These are phyloP conservation scores for Leccinum imitatum DNA, from an alignment of 768 basidiomycete species.

Conservation along the genomic window DNA sequence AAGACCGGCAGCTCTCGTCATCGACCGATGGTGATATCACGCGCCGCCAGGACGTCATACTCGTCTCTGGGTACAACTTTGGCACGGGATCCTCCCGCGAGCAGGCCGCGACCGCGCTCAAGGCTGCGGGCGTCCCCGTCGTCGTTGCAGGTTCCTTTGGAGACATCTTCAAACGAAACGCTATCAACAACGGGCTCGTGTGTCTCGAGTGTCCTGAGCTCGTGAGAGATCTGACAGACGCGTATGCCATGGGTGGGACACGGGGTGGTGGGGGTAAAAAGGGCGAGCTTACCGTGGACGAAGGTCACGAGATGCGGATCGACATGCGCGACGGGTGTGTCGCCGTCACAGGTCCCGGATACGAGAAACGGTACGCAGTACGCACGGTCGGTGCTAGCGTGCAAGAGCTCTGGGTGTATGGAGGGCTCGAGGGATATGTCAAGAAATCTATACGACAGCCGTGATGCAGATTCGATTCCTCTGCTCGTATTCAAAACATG, in stretches of 20 bases:
- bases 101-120: constrained; percentile 97
- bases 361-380: constrained; percentile 59
- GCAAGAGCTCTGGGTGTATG: constrained; percentile 96
- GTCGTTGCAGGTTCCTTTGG: constrained; percentile 98
- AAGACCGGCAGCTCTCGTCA: constrained; percentile 19
- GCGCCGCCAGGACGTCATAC: constrained; percentile 65
- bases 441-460: constrained; percentile 57
- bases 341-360: constrained; percentile 43
- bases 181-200: constrained; percentile 97
- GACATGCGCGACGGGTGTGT: constrained; percentile 72
- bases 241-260: constrained; percentile 69
- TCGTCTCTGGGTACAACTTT: constrained; percentile 96
- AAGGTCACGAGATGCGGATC: constrained; percentile 62
- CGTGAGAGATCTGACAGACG: constrained; percentile 75
- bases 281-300: constrained; percentile 84
- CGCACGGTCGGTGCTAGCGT: constrained; percentile 89
- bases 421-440: constrained; percentile 91
- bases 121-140: constrained; percentile 87
- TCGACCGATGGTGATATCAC: constrained; percentile 16
- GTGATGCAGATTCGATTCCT: constrained; percentile 8
- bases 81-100: constrained; percentile 98
- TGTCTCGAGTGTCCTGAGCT: constrained; percentile 92
- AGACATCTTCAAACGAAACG: constrained; percentile 98
- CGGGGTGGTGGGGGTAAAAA: constrained; percentile 76
- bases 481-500: neutral